Conservation (phyloP, 495 filamentous ascomycete genomes). For the Tuber magnatum region DNA sequence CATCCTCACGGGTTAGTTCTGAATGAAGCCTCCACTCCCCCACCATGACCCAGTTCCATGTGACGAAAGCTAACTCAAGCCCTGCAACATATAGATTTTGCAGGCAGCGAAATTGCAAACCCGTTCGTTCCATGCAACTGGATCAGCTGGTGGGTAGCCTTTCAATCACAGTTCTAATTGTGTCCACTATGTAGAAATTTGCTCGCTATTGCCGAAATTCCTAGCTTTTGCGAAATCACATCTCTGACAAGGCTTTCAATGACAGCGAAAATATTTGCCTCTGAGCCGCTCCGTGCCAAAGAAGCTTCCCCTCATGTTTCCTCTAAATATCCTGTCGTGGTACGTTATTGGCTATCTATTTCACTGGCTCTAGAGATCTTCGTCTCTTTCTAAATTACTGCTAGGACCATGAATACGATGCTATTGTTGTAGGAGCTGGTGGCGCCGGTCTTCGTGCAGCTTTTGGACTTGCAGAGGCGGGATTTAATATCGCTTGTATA, state of each 20-base stretch:
- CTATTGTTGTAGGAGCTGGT: slow-evolving; percentile 89
- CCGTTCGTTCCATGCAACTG: slow-evolving; percentile 77
- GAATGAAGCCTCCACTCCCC: slow-evolving; percentile 18
- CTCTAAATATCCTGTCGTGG: slow-evolving; percentile 84
- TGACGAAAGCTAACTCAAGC: neutral
- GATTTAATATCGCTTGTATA: slow-evolving; percentile 97
- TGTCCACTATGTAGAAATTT: slow-evolving; percentile 7
- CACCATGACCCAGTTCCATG: slow-evolving; percentile 12
- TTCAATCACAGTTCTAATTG: neutral
- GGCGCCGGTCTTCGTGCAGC: slow-evolving; percentile 90
- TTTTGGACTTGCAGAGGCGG: slow-evolving; percentile 92
- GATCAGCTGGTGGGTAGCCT: slow-evolving; percentile 60
- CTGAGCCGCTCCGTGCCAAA: slow-evolving; percentile 77
- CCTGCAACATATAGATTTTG: slow-evolving; percentile 15
- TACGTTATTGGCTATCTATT: slow-evolving; percentile 58
- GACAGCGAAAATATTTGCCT: slow-evolving; percentile 70
- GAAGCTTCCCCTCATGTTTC: slow-evolving; percentile 77
- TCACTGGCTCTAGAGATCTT: slow-evolving; percentile 17
- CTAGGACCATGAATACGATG: slow-evolving; percentile 73
- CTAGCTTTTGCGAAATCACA: neutral
- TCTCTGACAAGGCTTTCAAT: slow-evolving; percentile 22
- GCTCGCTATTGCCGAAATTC: neutral
- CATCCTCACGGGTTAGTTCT: slow-evolving; percentile 52
- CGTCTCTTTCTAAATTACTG: slow-evolving; percentile 14
- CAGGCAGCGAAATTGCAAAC: slow-evolving; percentile 43